Percentiles rank a stretch among this genome's conserved stretches.
Evolutionary conservation across 1,284 basidiomycete species (phyloP).

Genomic region (Mycena citricolor): DNA sequence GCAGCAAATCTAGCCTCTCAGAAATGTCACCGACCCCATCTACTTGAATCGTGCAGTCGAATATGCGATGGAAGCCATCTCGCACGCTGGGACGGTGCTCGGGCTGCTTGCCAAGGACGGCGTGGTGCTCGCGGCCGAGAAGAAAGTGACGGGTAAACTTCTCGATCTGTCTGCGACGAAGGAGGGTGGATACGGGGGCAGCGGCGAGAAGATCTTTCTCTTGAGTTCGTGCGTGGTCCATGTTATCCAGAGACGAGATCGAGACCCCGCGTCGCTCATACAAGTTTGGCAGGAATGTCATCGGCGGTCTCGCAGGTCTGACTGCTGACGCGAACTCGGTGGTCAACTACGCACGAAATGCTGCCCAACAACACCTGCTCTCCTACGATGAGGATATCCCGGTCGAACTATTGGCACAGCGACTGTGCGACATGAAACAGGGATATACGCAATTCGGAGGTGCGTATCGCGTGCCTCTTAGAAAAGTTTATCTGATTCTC

Average conservation of each 20-base stretch:
- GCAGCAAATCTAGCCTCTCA: constrained; percentile 1
- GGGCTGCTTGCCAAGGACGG: constrained; percentile 95
- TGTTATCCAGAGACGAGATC: not conserved
- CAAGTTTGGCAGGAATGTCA: constrained; percentile 74
- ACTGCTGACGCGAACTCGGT: constrained; percentile 98
- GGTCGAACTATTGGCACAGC: constrained; percentile 92
- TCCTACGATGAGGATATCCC: constrained; percentile 97
- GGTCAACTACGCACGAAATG: constrained; percentile 91
- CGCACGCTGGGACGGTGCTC: constrained; percentile 93
- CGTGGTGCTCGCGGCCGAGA: constrained; percentile 97
- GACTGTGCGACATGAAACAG: constrained; percentile 96
- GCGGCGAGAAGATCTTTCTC: constrained; percentile 96
- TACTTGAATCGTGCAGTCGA: too few relatives aligned
- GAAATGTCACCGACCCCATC: constrained; percentile 8
- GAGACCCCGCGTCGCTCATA: too few relatives aligned
- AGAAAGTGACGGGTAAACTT: constrained; percentile 98
- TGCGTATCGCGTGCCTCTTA: constrained; percentile 35
- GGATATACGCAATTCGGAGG: constrained; percentile 98
- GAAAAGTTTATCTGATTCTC: not conserved
- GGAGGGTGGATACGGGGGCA: constrained; percentile 88
- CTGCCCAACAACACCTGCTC: constrained; percentile 87
- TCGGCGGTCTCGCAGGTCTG: constrained; percentile 93
- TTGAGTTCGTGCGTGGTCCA: constrained; percentile 73
- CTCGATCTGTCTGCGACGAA: constrained; percentile 86
- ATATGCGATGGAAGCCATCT: constrained; percentile 99